Percentiles rank a stretch among this genome's conserved stretches.
Conservation (phyloP, 805 yeast genomes). For the Candida namnaoensis region DNA sequence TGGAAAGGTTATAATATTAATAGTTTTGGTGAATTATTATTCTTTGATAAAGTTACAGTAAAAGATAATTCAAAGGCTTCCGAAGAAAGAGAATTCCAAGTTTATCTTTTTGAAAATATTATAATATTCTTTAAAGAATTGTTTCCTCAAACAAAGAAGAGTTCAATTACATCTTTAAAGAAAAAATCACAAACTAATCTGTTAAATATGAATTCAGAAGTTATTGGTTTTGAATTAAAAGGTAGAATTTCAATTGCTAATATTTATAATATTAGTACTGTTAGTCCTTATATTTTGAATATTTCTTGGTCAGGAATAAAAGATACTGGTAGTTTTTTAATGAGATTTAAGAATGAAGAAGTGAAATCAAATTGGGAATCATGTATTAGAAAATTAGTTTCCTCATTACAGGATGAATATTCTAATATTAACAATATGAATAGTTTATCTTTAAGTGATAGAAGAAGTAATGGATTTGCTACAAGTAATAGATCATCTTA, state of each 20-base stretch:
- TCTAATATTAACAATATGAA: conserved; percentile 5
- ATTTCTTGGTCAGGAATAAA: conserved; percentile 79
- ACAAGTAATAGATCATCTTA: conserved; percentile 15
- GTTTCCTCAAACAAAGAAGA: conserved; percentile 33
- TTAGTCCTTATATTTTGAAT: conserved; percentile 48
- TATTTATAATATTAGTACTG: conserved; percentile 35
- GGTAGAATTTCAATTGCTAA: conserved; percentile 79
- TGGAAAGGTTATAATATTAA: conserved; percentile 85
- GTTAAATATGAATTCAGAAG: conserved; percentile 8
- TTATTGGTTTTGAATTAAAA: conserved; percentile 49
- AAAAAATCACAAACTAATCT: conserved; percentile 23
- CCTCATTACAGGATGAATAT: conserved; percentile 20
- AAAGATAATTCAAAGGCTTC: conserved; percentile 44
- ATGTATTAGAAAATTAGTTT: conserved; percentile 42
- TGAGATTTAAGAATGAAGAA: conserved; percentile 81
- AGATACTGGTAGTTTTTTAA: conserved; percentile 79
- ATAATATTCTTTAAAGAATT: conserved; percentile 58
- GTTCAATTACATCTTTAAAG: conserved; percentile 33
- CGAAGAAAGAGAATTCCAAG: conserved; percentile 79
- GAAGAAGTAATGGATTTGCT: conserved; percentile 19
- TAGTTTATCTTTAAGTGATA: conserved; percentile 11
- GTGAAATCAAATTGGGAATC: conserved; percentile 73
- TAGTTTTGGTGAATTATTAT: conserved; percentile 79
- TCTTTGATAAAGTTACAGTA: conserved; percentile 63
- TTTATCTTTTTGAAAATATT: conserved; percentile 76